Base-by-base conservation (phyloP, 345 rosid genomes). In the Citrus trifoliata region DNA sequence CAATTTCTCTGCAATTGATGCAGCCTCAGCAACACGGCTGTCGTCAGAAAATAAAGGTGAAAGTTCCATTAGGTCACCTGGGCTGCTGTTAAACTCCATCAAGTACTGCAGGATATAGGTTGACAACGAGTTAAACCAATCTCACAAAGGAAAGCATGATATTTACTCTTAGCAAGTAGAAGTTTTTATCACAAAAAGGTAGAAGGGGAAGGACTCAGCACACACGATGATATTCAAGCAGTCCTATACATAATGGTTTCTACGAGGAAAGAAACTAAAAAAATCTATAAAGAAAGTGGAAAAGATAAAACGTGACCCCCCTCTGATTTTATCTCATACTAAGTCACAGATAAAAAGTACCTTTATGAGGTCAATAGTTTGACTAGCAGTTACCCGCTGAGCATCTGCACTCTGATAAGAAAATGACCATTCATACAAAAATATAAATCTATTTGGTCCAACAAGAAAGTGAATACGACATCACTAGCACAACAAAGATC, bases 1-100 rank as follows among this genome's bases (percentile, higher is more conserved):
- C 83, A 97, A 79, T 91, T 97, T 97, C 86, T 97, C 98, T 7
- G 99, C 98, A 80, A 97, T 90, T 76, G 99, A 92, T 40, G 98
- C 98, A 75, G 99, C 99, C 88, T 97, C 99, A 38, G 98, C 95
- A 81, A 97, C 98, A 71, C 99, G 99, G 84, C 95, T 92, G 78
- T 97, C 99, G 82, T 94, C 98, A 60, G 99, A 94, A 91, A 97
- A 97, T 81, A 97, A 85, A 83, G 99, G 90, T 28, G 99, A 97
- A 81, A 93, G 98, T 88, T 97, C 97, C 98, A 93, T 94, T 76
- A 97, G 85, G 85, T 94, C 98, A 33, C 99, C 99, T 21, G 99
- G 99, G 88, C 98, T 93, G 85, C 98, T 86, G 83, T 94, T 94
- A 80, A 97, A 97, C 91, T 94, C 99, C 98, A 93, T 92, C 88